Evolutionary conservation across 139 green algal genomes (phyloP).

Genomic region (Desmodesmus armatus): DNA sequence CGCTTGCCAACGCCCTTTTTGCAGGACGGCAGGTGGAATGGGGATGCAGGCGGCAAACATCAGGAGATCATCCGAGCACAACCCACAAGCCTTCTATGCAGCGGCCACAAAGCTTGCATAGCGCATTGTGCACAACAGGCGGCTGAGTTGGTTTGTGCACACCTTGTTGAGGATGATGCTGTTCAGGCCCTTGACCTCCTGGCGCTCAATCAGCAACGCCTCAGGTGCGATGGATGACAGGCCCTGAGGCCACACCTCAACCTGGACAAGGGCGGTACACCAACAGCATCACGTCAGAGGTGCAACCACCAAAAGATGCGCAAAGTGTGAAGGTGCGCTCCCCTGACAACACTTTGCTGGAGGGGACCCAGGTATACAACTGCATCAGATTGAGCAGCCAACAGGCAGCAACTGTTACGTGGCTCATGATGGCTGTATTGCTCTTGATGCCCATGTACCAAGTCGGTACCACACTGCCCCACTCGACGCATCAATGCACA

Average conservation of each 20-base stretch:
- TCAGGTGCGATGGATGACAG: slow-evolving; percentile 45
- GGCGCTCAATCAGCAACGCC: slow-evolving; percentile 60
- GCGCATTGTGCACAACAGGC: slow-evolving; percentile 48
- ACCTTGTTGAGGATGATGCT: slow-evolving; percentile 57
- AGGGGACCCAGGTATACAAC: no score
- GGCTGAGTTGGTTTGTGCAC: slow-evolving; percentile 43
- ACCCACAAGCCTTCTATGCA: no score
- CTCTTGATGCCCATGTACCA: no score
- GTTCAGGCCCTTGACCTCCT: slow-evolving; percentile 68
- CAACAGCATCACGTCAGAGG: no score
- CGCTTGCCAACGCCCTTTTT: no score
- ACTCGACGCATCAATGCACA: no score
- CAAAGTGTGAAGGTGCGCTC: not conserved
- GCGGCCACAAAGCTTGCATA: not conserved
- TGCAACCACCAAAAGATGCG: not conserved
- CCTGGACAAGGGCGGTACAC: slow-evolving; percentile 41
- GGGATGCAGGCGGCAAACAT: no score
- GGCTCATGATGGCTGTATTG: not conserved
- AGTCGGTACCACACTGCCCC: no score
- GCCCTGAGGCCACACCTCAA: slow-evolving; percentile 38
- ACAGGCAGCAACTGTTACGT: not conserved
- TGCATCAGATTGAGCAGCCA: not conserved
- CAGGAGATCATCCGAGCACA: no score
- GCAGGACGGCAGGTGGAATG: no score
- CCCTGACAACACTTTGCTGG: no score